phyloP scores from a whole-genome alignment of 1,284 basidiomycete genomes.

The Porodaedalea pini region DNA sequence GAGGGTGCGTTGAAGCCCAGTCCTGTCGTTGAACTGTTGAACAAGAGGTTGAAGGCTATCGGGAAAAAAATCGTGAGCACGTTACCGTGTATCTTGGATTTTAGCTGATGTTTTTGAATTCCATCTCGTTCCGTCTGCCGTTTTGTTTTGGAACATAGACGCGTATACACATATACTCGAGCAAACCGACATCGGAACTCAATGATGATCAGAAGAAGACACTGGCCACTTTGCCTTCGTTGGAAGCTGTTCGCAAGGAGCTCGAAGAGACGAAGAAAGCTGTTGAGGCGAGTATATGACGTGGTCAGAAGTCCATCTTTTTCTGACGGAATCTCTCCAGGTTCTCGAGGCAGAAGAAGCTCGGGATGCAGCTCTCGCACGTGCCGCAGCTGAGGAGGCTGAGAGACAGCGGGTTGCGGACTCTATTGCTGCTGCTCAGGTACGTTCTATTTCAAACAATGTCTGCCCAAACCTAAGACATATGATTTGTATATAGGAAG shows the following conservation, averaged over 20 bases:
- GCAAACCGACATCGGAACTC: constrained; percentile 62
- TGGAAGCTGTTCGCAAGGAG: constrained; percentile 77
- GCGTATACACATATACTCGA: constrained; percentile 67
- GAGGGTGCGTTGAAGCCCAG: constrained; percentile 52
- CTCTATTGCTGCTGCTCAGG: constrained; percentile 59
- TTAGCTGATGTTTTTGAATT: neutral
- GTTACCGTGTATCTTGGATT: neutral
- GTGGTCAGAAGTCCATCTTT: neutral
- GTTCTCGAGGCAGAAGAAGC: constrained; percentile 59
- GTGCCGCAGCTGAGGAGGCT: constrained; percentile 49
- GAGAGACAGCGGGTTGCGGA: constrained; percentile 51
- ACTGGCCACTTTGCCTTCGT: constrained; percentile 62
- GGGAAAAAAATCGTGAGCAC: constrained; percentile 79
- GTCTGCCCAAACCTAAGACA: constrained; percentile 2
- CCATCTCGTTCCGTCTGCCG: constrained; percentile 12
- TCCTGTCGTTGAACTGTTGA: constrained; percentile 71
- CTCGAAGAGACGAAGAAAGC: constrained; percentile 77
- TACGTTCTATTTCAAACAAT: constrained; percentile 31
- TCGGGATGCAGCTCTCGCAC: constrained; percentile 50
- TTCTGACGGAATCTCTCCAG: constrained; percentile 35
- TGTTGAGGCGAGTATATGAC: constrained; percentile 61
- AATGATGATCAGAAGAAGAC: constrained; percentile 81
- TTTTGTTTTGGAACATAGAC: constrained; percentile 42
- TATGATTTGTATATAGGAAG: constrained; percentile 33
- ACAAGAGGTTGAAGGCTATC: constrained; percentile 70